phyloP scores from a whole-genome alignment of 129 eudicot genomes.

The Ambrosia artemisiifolia region DNA sequence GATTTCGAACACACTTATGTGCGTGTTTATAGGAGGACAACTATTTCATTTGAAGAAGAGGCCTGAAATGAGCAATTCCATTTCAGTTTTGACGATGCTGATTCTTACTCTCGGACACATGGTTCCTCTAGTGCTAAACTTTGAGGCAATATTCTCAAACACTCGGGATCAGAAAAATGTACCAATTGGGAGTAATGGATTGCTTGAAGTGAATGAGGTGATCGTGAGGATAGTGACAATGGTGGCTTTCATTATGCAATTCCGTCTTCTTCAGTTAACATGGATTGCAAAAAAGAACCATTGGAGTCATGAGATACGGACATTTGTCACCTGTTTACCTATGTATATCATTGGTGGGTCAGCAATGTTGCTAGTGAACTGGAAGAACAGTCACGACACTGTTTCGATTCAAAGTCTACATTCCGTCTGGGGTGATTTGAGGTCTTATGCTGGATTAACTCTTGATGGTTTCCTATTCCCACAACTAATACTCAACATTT shows the following conservation, averaged over 20 bases:
- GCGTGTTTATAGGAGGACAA: constrained; percentile 49
- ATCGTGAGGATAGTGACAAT: constrained; percentile 57
- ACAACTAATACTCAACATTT: constrained; percentile 57
- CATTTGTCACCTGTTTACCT: constrained; percentile 31
- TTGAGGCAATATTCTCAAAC: constrained; percentile 54
- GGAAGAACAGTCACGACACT: constrained; percentile 25
- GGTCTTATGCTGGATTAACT: constrained; percentile 63
- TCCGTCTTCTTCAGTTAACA: constrained; percentile 57
- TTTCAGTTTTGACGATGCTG: constrained; percentile 63
- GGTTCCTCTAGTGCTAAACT: constrained; percentile 66
- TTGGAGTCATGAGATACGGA: constrained; percentile 50
- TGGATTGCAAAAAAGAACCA: constrained; percentile 48
- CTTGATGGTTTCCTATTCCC: constrained; percentile 76
- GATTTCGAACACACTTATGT: constrained; percentile 56
- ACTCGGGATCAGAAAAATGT: constrained; percentile 22
- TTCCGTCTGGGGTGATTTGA: constrained; percentile 47
- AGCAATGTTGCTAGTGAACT: constrained; percentile 34
- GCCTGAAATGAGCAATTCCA: constrained; percentile 36
- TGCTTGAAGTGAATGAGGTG: constrained; percentile 69
- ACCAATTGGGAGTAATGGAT: constrained; percentile 30
- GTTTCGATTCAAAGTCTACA: not conserved
- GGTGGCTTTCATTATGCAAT: constrained; percentile 61
- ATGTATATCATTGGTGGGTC: constrained; percentile 48
- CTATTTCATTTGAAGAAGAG: constrained; percentile 46
- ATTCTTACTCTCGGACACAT: constrained; percentile 61